Evolutionary conservation across 768 basidiomycete genomes (phyloP), one percentile per base, ranked within the genome.

Genomic region (Boletus edulis): DNA sequence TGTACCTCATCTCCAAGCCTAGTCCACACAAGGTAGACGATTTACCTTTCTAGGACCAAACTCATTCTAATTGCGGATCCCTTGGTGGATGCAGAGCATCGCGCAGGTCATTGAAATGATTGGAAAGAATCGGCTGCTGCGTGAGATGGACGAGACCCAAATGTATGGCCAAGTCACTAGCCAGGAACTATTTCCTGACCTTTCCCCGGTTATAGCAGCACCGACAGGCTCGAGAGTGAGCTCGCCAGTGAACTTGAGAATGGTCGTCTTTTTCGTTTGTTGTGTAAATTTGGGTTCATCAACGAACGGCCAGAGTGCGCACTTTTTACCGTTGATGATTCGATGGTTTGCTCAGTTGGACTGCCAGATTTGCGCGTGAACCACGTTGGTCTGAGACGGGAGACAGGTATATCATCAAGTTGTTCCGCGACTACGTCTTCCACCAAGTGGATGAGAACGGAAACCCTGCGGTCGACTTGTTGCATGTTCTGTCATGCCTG

Each of bases 381-480:
- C 85, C 91, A 2, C 82, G 95, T 3, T 99, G 97, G 97, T 94
- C 95, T 13, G 97, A 99, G 67, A 98, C 97, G 0, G 97, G 97
- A 2, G 97, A 99, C 66, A 78, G 96, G 57, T 99, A 99, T 69
- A 93, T 98, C 67, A 82, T 99, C 77, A 98, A 97, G 78, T 81
- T 99, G 44, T 98, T 99, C 81, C 83, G 97, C 17, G 97, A 99
- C 71, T 95, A 91, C 63, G 94, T 99, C 24, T 99, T 99, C 72
- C 97, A 99, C 67, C 94, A 97, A 70, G 88, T 97, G 40, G 94
- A 97, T 60, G 91, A 94, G 66, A 80, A 83, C 60, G 91, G 93
- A 11, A 85, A 88, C 50, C 95, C 97, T 0, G 84, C 97, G 17
- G 78, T 98, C 53, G 94, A 95, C 67, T 73, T 99, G 56, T 82